Evolutionary conservation across 73 alveolate genomes (phyloP), one percentile per base, ranked within the genome.

Genomic region (Paramecium sonneborni): DNA sequence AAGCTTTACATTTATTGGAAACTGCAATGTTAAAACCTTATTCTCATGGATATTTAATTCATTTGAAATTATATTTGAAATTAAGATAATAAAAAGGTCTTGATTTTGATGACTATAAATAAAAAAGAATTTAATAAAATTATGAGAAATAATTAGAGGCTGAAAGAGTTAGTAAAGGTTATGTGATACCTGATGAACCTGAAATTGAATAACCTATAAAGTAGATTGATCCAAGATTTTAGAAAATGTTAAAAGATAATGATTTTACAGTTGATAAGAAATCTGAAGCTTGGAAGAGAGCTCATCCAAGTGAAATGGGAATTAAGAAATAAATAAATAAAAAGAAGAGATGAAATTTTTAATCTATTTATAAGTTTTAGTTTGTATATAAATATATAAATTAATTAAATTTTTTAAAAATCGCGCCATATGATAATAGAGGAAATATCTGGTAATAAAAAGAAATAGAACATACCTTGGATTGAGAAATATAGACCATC

Each of bases 401-500:
- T 52, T 52, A 52, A 52, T 52, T 52, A 1, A 52, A 48, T 0
- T n/a, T 21, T 52, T 18, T 18, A n/a, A 18, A 20, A 52, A 52
- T 52, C 18, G n/a, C 5, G 35, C 32, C 68, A 52, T n/a, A n/a
- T 52, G 34, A 18, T 52, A 52, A 52, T 52, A n/a, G 34, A n/a
- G 6, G 12, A 52, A 20, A 52, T 52, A 28, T 52, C 0, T 18
- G 32, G 97, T 95, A 76, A 93, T 97, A 56, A 95, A 62, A 62
- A 15, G 68, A 18, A 48, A 5, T 4, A 48, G 5, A 48, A 48
- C 20, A 15, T 48, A 48, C 20, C 24, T 48, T 48, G 68, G 68
- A 15, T 48, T 12, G 23, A 48, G 85, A 97, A 95, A 87, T 96
- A 97, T 95, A 94, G 99, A 79, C 99, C 99, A 8, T 94, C 90